phyloP scores from a whole-genome alignment of 352 stramenopile species.

The Phytophthora sansomeana region DNA sequence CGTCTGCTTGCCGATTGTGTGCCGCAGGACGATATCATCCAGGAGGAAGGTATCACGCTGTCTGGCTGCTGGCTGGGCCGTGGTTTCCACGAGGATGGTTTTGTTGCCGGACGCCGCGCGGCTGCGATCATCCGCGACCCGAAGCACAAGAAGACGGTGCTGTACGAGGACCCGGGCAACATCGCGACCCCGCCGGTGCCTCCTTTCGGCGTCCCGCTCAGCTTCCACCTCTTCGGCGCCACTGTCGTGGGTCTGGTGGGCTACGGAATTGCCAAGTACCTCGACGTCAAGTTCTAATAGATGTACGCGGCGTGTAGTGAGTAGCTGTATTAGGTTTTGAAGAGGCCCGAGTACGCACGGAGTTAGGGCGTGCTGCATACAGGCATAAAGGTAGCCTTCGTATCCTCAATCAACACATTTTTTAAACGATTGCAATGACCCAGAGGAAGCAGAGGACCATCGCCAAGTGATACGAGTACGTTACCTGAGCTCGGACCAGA shows the following conservation, averaged over 20 bases:
- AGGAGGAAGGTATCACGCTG: slow-evolving; percentile 85
- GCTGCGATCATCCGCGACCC: slow-evolving; percentile 81
- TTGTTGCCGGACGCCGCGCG: slow-evolving; percentile 79
- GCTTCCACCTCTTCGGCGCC: slow-evolving; percentile 64
- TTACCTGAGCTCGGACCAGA: neutral
- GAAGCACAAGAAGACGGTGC: slow-evolving; percentile 68
- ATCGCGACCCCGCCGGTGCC: slow-evolving; percentile 74
- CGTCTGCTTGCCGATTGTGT: slow-evolving; percentile 84
- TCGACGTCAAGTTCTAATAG: slow-evolving; percentile 58
- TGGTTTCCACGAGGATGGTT: slow-evolving; percentile 89
- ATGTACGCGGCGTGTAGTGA: slow-evolving; percentile 22
- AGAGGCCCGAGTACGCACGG: slow-evolving; percentile 5
- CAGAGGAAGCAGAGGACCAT: too few relatives aligned
- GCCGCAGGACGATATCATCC: slow-evolving; percentile 84
- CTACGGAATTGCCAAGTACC: slow-evolving; percentile 68
- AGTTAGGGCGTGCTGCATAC: slow-evolving; percentile 15
- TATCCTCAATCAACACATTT: slow-evolving; percentile 25
- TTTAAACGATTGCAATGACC: too few relatives aligned
- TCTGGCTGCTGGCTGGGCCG: slow-evolving; percentile 85
- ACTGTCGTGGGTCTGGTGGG: slow-evolving; percentile 63
- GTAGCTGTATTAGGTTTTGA: slow-evolving; percentile 31
- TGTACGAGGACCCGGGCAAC: slow-evolving; percentile 90
- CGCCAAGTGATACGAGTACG: neutral
- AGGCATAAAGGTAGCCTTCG: slow-evolving; percentile 8
- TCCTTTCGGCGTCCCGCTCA: slow-evolving; percentile 73